phyloP scores from a whole-genome alignment of 1,284 basidiomycete species.

The Takashimella tepidaria region DNA sequence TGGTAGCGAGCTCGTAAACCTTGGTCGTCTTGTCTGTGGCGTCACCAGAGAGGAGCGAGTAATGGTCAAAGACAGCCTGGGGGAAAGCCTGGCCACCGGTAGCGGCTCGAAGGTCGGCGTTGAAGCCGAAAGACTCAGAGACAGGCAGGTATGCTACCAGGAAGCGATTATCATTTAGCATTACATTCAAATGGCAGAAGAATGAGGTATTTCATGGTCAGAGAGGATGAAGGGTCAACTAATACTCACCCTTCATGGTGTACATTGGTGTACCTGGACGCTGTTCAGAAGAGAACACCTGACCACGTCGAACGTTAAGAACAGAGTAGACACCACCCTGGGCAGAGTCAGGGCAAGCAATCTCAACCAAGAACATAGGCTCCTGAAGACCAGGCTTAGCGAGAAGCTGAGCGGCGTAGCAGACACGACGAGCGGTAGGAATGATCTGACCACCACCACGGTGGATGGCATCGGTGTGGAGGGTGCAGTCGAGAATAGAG shows the following conservation, averaged over 20 bases:
- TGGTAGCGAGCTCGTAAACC: slow-evolving; percentile 74
- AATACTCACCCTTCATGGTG: slow-evolving; percentile 79
- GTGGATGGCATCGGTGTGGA: slow-evolving; percentile 81
- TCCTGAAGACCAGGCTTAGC: slow-evolving; percentile 91
- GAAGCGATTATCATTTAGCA: slow-evolving; percentile 6
- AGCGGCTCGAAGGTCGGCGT: slow-evolving; percentile 85
- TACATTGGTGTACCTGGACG: slow-evolving; percentile 98
- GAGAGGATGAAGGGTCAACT: no score
- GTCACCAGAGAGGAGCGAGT: slow-evolving; percentile 59
- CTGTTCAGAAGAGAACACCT: slow-evolving; percentile 98
- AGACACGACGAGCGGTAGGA: slow-evolving; percentile 91
- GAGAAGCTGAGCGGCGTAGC: slow-evolving; percentile 91
- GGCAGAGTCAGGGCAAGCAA: slow-evolving; percentile 95
- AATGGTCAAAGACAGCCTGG: slow-evolving; percentile 90
- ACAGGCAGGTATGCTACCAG: slow-evolving; percentile 77
- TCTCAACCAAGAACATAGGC: slow-evolving; percentile 97
- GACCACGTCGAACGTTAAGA: slow-evolving; percentile 97
- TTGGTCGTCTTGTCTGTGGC: slow-evolving; percentile 61
- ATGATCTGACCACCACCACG: slow-evolving; percentile 99
- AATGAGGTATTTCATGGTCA: not conserved
- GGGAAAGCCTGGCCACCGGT: slow-evolving; percentile 99
- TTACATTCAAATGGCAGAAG: not conserved
- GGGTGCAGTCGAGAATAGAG: slow-evolving; percentile 28
- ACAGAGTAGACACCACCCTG: slow-evolving; percentile 95
- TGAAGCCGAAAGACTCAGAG: slow-evolving; percentile 98